These are phyloP conservation scores for Saturnispora zaruensis DNA, from an alignment of 805 yeast species.

Conservation along the genomic window DNA sequence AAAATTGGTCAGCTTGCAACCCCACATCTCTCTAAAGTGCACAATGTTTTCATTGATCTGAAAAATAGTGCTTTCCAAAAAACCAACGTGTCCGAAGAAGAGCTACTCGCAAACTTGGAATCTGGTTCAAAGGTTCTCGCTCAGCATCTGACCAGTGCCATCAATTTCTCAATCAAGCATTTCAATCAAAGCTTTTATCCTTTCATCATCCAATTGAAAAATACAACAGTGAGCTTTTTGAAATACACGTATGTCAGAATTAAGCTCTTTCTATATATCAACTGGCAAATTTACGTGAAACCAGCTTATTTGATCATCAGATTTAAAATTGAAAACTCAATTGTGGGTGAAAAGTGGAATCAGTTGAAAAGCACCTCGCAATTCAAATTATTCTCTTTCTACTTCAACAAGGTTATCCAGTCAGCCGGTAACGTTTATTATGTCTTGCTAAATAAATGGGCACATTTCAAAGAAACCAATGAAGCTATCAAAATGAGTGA, in stretches of 20 bases:
- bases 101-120: conserved; percentile 4
- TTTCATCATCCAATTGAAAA: not conserved
- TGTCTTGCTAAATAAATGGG: conserved; percentile 11
- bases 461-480: conserved; percentile 17
- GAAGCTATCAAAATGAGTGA: conserved; percentile 20
- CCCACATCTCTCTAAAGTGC: not conserved
- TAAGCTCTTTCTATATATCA: conserved; percentile 11
- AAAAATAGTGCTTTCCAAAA: conserved; percentile 5
- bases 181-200: conserved; percentile 15
- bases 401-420: conserved; percentile 2
- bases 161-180: conserved; percentile 4
- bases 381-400: conserved; percentile 6
- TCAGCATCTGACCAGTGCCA: not conserved
- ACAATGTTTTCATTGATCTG: not conserved
- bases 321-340: conserved; percentile 13
- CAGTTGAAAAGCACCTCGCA: conserved; percentile 12
- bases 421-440: conserved; percentile 6
- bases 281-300: conserved; percentile 19
- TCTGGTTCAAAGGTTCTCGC: conserved; percentile 6
- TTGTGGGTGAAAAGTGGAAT: conserved; percentile 18
- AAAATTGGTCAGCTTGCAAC: not conserved
- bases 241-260: conserved; percentile 9
- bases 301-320: conserved; percentile 16
- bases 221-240: conserved; percentile 6
- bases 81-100: conserved; percentile 7